Evolutionary conservation across 1,139 yeast species (phyloP).

Genomic region (Wickerhamomyces sp.): DNA sequence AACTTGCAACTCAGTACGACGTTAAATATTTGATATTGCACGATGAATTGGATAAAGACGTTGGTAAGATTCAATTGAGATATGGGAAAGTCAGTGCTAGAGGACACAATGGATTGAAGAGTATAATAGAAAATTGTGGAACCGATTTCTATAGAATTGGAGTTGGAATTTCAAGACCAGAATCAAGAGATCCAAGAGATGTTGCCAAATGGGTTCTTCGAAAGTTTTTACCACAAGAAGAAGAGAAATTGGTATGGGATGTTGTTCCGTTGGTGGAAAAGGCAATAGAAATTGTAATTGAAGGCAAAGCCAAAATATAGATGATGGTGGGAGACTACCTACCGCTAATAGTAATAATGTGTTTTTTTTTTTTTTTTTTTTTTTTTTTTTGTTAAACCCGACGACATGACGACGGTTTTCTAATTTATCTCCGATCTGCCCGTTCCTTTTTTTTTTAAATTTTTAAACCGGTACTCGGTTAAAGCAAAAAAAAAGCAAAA

Average conservation of each 20-base stretch:
- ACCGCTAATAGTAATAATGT: too few species aligned
- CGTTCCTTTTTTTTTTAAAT: too few species aligned
- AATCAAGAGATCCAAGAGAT: constrained; percentile 31
- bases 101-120: constrained; percentile 78
- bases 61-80: constrained; percentile 61
- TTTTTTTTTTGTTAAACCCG: too few species aligned
- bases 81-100: constrained; percentile 52
- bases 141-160: constrained; percentile 43
- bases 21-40: constrained; percentile 55
- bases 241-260: constrained; percentile 31
- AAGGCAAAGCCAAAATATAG: neutral
- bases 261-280: constrained; percentile 36
- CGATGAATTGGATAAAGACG: constrained; percentile 64
- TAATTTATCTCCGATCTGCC: too few species aligned
- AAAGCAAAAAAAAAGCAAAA: too few species aligned
- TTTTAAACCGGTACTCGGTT: too few species aligned
- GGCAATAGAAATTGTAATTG: constrained; percentile 31
- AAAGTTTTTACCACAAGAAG: constrained; percentile 37
- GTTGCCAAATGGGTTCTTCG: constrained; percentile 63
- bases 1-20: constrained; percentile 23
- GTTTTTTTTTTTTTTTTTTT: too few species aligned
- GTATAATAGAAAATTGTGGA: constrained; percentile 39
- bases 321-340: too few species aligned
- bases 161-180: constrained; percentile 72
- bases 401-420: too few species aligned